phyloP scores from a whole-genome alignment of 768 basidiomycete genomes.

The Tephrocybe sp. region DNA sequence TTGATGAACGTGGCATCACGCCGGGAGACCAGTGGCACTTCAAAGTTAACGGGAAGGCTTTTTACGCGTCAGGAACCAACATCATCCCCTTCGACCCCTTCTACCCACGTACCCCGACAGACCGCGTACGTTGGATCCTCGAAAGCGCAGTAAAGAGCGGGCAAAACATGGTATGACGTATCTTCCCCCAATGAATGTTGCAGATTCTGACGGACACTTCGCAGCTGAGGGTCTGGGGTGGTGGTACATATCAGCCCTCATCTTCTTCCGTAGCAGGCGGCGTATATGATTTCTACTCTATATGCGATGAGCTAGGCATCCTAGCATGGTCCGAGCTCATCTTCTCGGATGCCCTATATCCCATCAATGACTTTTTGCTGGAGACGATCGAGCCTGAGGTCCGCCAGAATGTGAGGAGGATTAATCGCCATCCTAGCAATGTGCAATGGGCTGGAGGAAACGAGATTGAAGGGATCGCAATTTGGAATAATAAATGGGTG shows the following conservation, averaged over 20 bases:
- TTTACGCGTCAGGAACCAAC: slow-evolving; percentile 55
- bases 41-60: slow-evolving; percentile 53
- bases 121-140: slow-evolving; percentile 51
- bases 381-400: slow-evolving; percentile 53
- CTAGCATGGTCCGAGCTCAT: slow-evolving; percentile 62
- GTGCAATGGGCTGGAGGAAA: slow-evolving; percentile 62
- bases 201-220: not conserved
- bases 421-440: slow-evolving; percentile 56
- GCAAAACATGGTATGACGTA: slow-evolving; percentile 54
- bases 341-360: slow-evolving; percentile 55
- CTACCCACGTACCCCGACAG: slow-evolving; percentile 48
- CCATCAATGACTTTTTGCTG: slow-evolving; percentile 52
- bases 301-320: slow-evolving; percentile 60
- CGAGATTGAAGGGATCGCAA: slow-evolving; percentile 56
- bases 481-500: slow-evolving; percentile 30
- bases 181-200: not conserved
- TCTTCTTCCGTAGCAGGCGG: slow-evolving; percentile 37
- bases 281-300: slow-evolving; percentile 53
- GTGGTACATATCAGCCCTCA: slow-evolving; percentile 51
- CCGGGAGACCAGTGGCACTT: slow-evolving; percentile 64
- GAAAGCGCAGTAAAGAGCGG: slow-evolving; percentile 53
- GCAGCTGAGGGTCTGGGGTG: slow-evolving; percentile 60
- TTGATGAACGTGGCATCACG: slow-evolving; percentile 45
- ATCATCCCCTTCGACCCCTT: slow-evolving; percentile 63
- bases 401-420: slow-evolving; percentile 51